These are phyloP conservation scores for Hypoxylon cercidicola DNA, from an alignment of 495 filamentous ascomycete genomes.

Conservation along the genomic window DNA sequence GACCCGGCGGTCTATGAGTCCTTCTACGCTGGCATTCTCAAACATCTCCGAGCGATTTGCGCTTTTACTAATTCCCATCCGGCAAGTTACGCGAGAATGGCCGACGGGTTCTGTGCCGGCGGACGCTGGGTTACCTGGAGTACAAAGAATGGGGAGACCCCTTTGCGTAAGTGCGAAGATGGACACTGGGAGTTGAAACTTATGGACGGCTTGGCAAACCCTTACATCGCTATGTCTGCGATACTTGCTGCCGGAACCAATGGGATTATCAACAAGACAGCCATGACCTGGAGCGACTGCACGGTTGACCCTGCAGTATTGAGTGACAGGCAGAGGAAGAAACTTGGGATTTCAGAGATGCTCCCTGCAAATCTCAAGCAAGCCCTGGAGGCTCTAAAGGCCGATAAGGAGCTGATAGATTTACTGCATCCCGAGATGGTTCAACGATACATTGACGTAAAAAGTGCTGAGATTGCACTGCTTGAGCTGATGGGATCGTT, in stretches of 20 bases:
- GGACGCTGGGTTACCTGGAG: slow-evolving; percentile 81
- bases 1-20: slow-evolving; percentile 55
- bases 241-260: slow-evolving; percentile 71
- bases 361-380: slow-evolving; percentile 63
- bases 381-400: slow-evolving; percentile 61
- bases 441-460: slow-evolving; percentile 67
- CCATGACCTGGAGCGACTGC: slow-evolving; percentile 68
- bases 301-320: slow-evolving; percentile 64
- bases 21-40: slow-evolving; percentile 75
- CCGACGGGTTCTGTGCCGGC: slow-evolving; percentile 76
- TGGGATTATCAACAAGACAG: slow-evolving; percentile 62
- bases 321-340: slow-evolving; percentile 56
- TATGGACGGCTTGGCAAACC: slow-evolving; percentile 77
- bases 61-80: slow-evolving; percentile 71
- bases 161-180: slow-evolving; percentile 69
- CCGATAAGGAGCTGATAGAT: slow-evolving; percentile 53
- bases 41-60: slow-evolving; percentile 68
- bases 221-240: slow-evolving; percentile 74
- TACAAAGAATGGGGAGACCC: slow-evolving; percentile 76
- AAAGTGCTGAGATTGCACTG: slow-evolving; percentile 61
- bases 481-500: slow-evolving; percentile 55
- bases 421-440: slow-evolving; percentile 64
- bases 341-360: slow-evolving; percentile 63
- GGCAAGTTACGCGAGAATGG: slow-evolving; percentile 69
- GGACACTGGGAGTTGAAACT: slow-evolving; percentile 77